Evolutionary conservation across 768 basidiomycete species (phyloP).

Genomic region (Lepiota subincarnata): DNA sequence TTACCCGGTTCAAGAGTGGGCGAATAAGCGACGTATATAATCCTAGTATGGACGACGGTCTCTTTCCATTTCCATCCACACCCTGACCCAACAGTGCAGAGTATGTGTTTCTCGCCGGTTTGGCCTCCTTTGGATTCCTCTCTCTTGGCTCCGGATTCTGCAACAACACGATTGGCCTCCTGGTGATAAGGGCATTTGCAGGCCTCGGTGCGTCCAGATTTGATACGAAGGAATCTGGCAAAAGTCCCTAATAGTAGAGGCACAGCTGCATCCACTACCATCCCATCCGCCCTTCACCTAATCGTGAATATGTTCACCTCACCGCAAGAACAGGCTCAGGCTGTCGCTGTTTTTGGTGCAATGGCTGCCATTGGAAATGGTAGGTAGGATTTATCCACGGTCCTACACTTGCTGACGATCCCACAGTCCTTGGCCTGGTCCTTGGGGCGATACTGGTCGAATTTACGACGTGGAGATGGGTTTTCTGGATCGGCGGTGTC

Average conservation of each 20-base stretch:
- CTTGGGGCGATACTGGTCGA: conserved; percentile 37
- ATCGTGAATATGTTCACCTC: conserved; percentile 45
- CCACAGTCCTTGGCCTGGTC: conserved; percentile 32
- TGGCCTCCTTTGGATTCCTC: conserved; percentile 29
- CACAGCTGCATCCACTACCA: conserved; percentile 38
- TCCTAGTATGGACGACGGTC: background rate
- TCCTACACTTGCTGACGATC: background rate
- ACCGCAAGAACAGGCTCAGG: conserved; percentile 37
- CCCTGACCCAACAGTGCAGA: background rate
- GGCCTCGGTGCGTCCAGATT: conserved; percentile 32
- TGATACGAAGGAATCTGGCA: too few species aligned
- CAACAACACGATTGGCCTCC: conserved; percentile 35
- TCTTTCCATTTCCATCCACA: background rate
- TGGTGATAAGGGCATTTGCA: conserved; percentile 43
- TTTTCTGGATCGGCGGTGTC: conserved; percentile 42
- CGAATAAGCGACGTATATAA: background rate
- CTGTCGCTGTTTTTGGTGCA: conserved; percentile 40
- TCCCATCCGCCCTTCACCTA: conserved; percentile 42
- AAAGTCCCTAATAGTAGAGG: background rate
- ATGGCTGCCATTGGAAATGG: conserved; percentile 43
- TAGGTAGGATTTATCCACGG: conserved; percentile 6
- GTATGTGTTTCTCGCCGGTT: background rate
- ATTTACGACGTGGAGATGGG: conserved; percentile 41
- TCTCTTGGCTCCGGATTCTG: conserved; percentile 39
- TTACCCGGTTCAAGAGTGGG: background rate